A percentile compares a stretch with the other conserved stretches of the same genome.
phyloP scores from a whole-genome alignment of 2,329 filamentous ascomycete genomes.

The Penicillium verrucosum region DNA sequence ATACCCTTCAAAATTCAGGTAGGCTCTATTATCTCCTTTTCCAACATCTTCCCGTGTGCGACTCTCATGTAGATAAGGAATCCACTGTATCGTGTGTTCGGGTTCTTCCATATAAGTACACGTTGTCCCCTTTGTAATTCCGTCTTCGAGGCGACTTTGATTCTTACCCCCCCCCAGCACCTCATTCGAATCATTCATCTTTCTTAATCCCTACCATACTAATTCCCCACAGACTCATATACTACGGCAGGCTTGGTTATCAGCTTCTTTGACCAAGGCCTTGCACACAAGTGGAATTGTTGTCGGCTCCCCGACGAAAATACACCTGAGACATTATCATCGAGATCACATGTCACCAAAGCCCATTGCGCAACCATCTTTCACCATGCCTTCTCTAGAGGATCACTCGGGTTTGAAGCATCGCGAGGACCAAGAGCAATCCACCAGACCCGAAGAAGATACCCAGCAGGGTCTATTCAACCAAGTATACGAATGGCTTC shows the following conservation, averaged over 20 bases:
- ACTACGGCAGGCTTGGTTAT: conserved; percentile 28
- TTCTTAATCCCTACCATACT: conserved; percentile 17
- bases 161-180: background rate
- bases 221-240: conserved; percentile 26
- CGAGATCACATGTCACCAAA: conserved; percentile 27
- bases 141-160: conserved; percentile 2
- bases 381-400: conserved; percentile 26
- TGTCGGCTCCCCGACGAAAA: conserved; percentile 19
- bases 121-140: conserved; percentile 11
- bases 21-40: conserved; percentile 18
- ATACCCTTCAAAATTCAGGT: conserved; percentile 20
- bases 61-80: conserved; percentile 12
- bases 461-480: conserved; percentile 53
- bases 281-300: conserved; percentile 18
- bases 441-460: conserved; percentile 31
- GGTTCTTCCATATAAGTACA: background rate
- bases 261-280: conserved; percentile 23
- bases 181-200: conserved; percentile 7
- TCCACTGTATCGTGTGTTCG: conserved; percentile 5
- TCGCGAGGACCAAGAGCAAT: conserved; percentile 27
- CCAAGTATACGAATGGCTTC: conserved; percentile 79
- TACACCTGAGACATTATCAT: conserved; percentile 29
- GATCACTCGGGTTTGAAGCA: conserved; percentile 29
- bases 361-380: conserved; percentile 26
- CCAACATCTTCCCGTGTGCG: background rate